Evolutionary conservation across 306 rosid species (phyloP).

Genomic region (Acacia melanoxylon): DNA sequence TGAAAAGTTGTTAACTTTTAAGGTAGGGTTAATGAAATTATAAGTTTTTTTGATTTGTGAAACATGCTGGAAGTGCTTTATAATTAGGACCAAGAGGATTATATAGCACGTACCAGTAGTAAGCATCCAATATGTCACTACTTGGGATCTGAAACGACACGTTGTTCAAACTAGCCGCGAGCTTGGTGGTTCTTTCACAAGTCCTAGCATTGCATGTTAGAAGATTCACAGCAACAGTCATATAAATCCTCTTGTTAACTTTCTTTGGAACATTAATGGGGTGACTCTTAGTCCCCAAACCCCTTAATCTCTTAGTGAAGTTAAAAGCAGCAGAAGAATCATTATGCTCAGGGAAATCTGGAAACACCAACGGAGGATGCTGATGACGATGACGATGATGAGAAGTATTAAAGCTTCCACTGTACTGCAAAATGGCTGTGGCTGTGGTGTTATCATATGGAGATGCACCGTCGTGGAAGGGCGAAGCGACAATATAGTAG

Average conservation of each 20-base stretch:
- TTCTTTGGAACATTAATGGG: slow-evolving; percentile 27
- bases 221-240: slow-evolving; percentile 26
- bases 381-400: neutral
- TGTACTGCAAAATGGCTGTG: neutral
- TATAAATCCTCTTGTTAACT: slow-evolving; percentile 4
- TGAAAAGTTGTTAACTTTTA: too few species aligned
- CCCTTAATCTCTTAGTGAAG: slow-evolving; percentile 12
- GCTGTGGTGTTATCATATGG: neutral
- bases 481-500: neutral
- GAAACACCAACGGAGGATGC: neutral
- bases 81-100: too few species aligned
- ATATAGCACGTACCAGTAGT: slow-evolving; percentile 6
- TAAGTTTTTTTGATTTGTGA: too few species aligned
- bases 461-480: neutral
- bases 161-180: slow-evolving; percentile 34
- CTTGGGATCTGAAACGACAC: slow-evolving; percentile 24
- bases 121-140: slow-evolving; percentile 33
- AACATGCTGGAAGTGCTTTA: too few species aligned
- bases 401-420: neutral
- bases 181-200: neutral
- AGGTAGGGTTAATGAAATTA: too few species aligned
- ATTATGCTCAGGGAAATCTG: slow-evolving; percentile 12
- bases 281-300: slow-evolving; percentile 18
- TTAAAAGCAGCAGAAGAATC: slow-evolving; percentile 6
- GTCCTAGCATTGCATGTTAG: neutral